These are phyloP conservation scores for Graphilbum sp. DNA, from an alignment of 2,329 filamentous ascomycete species.

Conservation along the genomic window DNA sequence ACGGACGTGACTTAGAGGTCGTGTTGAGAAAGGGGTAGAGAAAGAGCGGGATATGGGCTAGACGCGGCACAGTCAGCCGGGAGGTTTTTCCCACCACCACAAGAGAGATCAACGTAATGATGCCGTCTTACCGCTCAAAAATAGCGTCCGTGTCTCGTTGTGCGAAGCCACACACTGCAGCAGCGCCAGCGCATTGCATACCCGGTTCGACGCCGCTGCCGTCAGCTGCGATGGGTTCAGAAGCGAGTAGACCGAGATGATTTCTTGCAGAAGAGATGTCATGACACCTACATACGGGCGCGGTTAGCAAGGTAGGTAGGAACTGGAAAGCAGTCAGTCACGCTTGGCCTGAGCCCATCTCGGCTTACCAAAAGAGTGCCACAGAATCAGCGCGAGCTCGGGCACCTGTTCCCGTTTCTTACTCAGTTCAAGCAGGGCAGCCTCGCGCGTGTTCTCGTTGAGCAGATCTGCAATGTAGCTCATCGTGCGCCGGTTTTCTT, in stretches of 20 bases:
- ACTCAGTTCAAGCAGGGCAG: slow-evolving; percentile 83
- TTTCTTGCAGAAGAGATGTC: slow-evolving; percentile 93
- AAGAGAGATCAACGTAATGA: not conserved
- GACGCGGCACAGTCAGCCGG: too few species aligned
- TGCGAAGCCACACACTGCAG: slow-evolving; percentile 95
- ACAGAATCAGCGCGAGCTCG: slow-evolving; percentile 86
- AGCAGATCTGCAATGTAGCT: slow-evolving; percentile 84
- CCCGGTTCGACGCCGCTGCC: slow-evolving; percentile 89
- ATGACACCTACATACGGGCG: slow-evolving; percentile 81
- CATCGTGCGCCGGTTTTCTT: slow-evolving; percentile 87
- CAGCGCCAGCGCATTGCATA: slow-evolving; percentile 91
- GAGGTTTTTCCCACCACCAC: too few species aligned
- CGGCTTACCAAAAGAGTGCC: slow-evolving; percentile 87
- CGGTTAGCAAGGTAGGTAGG: not conserved
- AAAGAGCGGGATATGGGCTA: slow-evolving; percentile 93
- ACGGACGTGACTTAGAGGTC: slow-evolving; percentile 92
- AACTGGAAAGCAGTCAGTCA: not conserved
- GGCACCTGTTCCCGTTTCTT: slow-evolving; percentile 98
- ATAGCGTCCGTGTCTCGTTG: slow-evolving; percentile 86
- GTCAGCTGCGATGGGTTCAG: slow-evolving; percentile 95
- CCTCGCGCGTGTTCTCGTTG: slow-evolving; percentile 73
- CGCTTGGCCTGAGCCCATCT: not conserved
- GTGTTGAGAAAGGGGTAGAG: slow-evolving; percentile 98
- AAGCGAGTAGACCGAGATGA: slow-evolving; percentile 95
- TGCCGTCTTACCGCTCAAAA: slow-evolving; percentile 60